Percentiles rank a stretch among this genome's conserved stretches.
These are phyloP conservation scores for Dothideomycetes sp. DNA, from an alignment of 2,329 filamentous ascomycete species.

Conservation along the genomic window DNA sequence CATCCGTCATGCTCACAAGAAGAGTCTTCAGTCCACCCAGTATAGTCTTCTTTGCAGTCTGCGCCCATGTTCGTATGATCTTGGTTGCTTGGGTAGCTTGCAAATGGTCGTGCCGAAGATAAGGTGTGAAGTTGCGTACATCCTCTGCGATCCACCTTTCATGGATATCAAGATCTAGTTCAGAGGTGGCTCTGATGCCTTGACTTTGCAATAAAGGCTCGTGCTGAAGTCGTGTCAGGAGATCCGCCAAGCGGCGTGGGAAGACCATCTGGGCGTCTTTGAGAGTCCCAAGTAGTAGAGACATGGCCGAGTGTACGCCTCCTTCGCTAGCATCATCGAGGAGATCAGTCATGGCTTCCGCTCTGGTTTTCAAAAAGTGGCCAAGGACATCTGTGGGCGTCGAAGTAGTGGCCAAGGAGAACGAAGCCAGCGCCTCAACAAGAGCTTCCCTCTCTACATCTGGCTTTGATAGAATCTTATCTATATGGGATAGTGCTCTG, in stretches of 20 bases:
- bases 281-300: conserved; percentile 65
- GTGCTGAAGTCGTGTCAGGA: conserved; percentile 57
- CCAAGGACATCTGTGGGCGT: conserved; percentile 67
- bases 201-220: conserved; percentile 62
- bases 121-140: conserved; percentile 75
- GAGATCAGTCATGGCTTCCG: conserved; percentile 56
- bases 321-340: conserved; percentile 39
- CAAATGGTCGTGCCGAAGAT: conserved; percentile 68
- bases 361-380: conserved; percentile 66
- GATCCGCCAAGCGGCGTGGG: conserved; percentile 59
- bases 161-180: conserved; percentile 66
- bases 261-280: conserved; percentile 67
- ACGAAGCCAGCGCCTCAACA: conserved; percentile 67
- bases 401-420: conserved; percentile 70
- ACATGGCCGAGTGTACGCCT: conserved; percentile 53
- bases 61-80: conserved; percentile 53
- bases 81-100: conserved; percentile 27
- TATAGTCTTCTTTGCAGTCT: conserved; percentile 54
- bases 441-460: conserved; percentile 35
- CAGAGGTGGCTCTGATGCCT: conserved; percentile 53
- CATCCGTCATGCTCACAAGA: conserved; percentile 1
- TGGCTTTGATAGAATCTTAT: conserved; percentile 36
- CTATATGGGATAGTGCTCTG: conserved; percentile 54
- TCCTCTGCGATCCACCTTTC: conserved; percentile 73
- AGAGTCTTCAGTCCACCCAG: conserved; percentile 37